Percentiles rank a stretch among this genome's conserved stretches.
Conservation (phyloP, 306 rosid genomes). For the Alnus rubra region DNA sequence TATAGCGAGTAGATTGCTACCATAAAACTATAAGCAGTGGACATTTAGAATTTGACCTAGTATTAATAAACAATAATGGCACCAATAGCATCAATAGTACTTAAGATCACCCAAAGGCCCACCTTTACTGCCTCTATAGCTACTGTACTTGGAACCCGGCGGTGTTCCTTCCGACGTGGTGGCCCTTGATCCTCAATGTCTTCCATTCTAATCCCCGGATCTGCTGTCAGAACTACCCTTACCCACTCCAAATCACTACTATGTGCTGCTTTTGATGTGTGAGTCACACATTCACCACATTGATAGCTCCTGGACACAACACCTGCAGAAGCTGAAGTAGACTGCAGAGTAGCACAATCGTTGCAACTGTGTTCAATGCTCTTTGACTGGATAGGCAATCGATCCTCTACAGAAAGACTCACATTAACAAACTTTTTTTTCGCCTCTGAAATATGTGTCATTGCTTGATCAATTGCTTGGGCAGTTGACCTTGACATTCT, state of each 20-base stretch:
- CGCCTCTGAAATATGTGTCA: conserved; percentile 77
- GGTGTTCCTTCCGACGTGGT: conserved; percentile 86
- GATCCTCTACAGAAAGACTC: conserved; percentile 61
- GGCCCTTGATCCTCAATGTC: conserved; percentile 82
- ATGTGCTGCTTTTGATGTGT: conserved; percentile 41
- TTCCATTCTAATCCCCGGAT: conserved; percentile 84
- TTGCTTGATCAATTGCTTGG: conserved; percentile 97
- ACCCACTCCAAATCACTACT: conserved; percentile 80
- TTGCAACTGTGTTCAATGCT: conserved; percentile 27
- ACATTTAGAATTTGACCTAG: conserved; percentile 5
- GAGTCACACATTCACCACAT: conserved; percentile 28
- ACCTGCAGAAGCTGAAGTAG: conserved; percentile 29
- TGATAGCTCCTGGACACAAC: conserved; percentile 26
- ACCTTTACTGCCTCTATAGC: conserved; percentile 99
- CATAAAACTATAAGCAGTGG: conserved; percentile 2
- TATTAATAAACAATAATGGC: conserved; percentile 21
- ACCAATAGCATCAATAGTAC: conserved; percentile 19
- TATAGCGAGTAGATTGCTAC: conserved; percentile 10
- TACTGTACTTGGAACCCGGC: conserved; percentile 96
- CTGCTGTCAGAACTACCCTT: conserved; percentile 75
- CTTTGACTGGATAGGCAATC: conserved; percentile 35
- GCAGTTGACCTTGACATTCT: conserved; percentile 98
- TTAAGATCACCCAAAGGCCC: conserved; percentile 33
- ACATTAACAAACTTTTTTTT: conserved; percentile 63
- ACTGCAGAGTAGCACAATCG: conserved; percentile 7